These are phyloP conservation scores for Rubia tinctorum DNA, from an alignment of 305 asterid species.

Conservation along the genomic window DNA sequence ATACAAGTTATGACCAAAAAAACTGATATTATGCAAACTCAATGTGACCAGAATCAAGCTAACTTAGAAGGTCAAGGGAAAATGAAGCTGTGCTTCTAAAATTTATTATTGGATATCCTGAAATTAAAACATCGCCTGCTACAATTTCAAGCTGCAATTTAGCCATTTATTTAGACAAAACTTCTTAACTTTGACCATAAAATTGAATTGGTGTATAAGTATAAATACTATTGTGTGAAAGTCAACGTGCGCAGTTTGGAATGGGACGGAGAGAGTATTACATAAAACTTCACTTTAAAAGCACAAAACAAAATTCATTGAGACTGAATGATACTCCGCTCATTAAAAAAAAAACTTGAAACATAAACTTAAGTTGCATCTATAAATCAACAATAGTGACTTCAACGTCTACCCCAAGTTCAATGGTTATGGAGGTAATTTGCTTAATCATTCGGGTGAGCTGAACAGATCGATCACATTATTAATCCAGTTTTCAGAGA, in stretches of 20 bases:
- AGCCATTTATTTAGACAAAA: too few species aligned
- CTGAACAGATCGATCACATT: conserved; percentile 82
- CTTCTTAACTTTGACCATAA: too few species aligned
- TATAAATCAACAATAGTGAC: conserved; percentile 85
- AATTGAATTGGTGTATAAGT: too few species aligned
- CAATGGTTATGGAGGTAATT: conserved; percentile 79
- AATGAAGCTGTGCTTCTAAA: neutral
- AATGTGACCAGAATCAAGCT: too few species aligned
- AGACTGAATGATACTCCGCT: neutral
- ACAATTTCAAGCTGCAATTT: too few species aligned
- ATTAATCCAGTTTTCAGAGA: neutral
- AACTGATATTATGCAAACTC: too few species aligned
- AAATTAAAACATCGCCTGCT: neutral
- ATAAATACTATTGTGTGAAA: too few species aligned
- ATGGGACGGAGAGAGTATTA: too few species aligned
- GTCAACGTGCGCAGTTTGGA: too few species aligned
- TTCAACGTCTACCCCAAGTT: conserved; percentile 94
- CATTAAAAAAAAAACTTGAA: neutral
- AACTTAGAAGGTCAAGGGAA: neutral
- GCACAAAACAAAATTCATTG: too few species aligned
- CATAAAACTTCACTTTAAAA: too few species aligned
- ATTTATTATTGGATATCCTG: neutral
- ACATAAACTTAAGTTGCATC: neutral
- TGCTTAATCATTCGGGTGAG: conserved; percentile 89
- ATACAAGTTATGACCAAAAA: too few species aligned